Evolutionary conservation across 106 monocot genomes (phyloP).

Genomic region (Hemerocallis citrina): DNA sequence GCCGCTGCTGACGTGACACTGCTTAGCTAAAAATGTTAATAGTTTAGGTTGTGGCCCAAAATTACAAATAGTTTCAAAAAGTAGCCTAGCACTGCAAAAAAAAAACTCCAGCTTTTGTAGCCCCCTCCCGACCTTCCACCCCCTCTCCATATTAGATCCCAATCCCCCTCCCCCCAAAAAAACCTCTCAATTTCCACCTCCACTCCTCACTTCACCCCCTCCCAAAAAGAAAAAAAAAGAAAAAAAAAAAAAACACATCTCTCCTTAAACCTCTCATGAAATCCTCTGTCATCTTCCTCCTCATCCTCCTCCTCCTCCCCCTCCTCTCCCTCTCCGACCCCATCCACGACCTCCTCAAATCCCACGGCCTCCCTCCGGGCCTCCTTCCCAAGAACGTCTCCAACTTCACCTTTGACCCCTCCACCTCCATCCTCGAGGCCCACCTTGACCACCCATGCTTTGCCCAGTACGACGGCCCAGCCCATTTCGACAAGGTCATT

Average conservation of each 20-base stretch:
- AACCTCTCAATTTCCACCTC: not conserved
- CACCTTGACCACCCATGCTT: slow-evolving; percentile 18
- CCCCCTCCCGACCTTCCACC: not conserved
- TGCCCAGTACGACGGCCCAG: slow-evolving; percentile 23
- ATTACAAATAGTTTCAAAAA: no score
- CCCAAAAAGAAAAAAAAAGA: no score
- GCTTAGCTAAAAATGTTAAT: no score
- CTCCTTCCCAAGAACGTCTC: slow-evolving; percentile 22
- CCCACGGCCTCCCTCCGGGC: slow-evolving; percentile 23
- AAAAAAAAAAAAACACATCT: not conserved
- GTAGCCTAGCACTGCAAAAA: no score
- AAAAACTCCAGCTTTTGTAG: no score
- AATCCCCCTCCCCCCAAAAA: not conserved
- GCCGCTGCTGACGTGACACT: no score
- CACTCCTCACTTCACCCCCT: not conserved
- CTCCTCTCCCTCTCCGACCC: slow-evolving; percentile 7
- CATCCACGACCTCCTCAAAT: slow-evolving; percentile 25
- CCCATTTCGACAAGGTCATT: slow-evolving; percentile 13
- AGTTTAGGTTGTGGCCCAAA: no score
- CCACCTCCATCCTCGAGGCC: slow-evolving; percentile 17
- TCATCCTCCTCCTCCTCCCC: not conserved
- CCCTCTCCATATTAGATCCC: not conserved
- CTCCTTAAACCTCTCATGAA: no score
- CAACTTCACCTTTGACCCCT: slow-evolving; percentile 16
- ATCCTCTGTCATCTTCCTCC: not conserved